These are phyloP conservation scores for Chytriomyces sp. DNA, from an alignment of 192 early-diverging fungal species.

Conservation along the genomic window DNA sequence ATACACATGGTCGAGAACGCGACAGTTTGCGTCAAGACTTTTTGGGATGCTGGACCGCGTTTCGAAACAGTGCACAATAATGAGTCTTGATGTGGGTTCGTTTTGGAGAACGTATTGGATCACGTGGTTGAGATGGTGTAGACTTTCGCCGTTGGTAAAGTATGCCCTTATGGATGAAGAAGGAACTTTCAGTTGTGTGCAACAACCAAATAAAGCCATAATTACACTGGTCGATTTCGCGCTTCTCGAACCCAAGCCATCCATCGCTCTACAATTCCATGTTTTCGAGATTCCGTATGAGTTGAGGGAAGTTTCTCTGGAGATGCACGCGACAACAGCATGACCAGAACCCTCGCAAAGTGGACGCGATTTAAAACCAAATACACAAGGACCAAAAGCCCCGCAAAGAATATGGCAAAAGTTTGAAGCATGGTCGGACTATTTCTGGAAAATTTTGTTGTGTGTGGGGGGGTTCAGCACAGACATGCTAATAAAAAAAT, in stretches of 20 bases:
- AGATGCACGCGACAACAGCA: slow-evolving; percentile 7
- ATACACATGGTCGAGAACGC: slow-evolving; percentile 51
- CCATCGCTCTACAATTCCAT: slow-evolving; percentile 4
- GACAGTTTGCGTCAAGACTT: slow-evolving; percentile 59
- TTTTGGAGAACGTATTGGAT: slow-evolving; percentile 57
- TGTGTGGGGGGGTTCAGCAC: too few species aligned
- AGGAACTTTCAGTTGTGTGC: neutral
- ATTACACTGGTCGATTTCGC: slow-evolving; percentile 50
- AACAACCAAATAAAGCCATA: neutral
- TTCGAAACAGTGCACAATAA: slow-evolving; percentile 60
- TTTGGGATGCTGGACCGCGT: slow-evolving; percentile 47
- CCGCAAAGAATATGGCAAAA: slow-evolving; percentile 59
- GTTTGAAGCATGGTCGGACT: slow-evolving; percentile 49
- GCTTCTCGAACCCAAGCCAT: slow-evolving; percentile 45
- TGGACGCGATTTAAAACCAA: slow-evolving; percentile 48
- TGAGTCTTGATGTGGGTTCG: slow-evolving; percentile 52
- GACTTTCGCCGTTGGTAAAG: slow-evolving; percentile 63
- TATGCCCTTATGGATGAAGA: slow-evolving; percentile 45
- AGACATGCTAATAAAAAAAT: too few species aligned
- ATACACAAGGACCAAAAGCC: slow-evolving; percentile 47
- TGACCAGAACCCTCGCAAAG: slow-evolving; percentile 39
- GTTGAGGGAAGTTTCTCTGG: neutral
- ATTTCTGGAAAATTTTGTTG: neutral
- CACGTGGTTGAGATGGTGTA: slow-evolving; percentile 63
- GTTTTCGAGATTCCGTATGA: neutral